Evolutionary conservation across 2,329 filamentous ascomycete genomes (phyloP), one percentile per base, ranked within the genome.

Genomic region (Ascochyta fabae): DNA sequence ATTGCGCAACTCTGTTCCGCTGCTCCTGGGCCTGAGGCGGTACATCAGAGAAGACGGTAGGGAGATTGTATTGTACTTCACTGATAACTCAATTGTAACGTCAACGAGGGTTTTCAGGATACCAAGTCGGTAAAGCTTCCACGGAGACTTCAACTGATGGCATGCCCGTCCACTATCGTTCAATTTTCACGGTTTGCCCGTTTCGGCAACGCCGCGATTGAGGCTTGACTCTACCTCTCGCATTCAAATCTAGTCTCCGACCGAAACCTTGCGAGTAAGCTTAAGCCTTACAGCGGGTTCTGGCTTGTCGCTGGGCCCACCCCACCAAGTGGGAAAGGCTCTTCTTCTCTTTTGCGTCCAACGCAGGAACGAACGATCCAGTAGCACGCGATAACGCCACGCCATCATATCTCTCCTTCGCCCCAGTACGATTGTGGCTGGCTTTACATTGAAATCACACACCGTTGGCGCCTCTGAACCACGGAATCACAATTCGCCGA

Each of bases 201-300:
- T 19, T n/a, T 41, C 40, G 40, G 24, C 46, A 44, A 23, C 40
- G 41, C 40, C 41, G 24, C 13, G 23, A n/a, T 24, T 22, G 24
- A 39, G 39, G 45, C 46, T 55, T 36, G 36, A 48, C 40, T 48
- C 23, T 35, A 35, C 40, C 46, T 29, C 41, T 36, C 35, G 34
- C 34, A 22, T 35, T 24, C 24, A 19, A 33, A 26, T 16, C 33
- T 36, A 40, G 27, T 35, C 26, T 8, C 5, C 19, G 9, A 35
- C 39, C 29, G 22, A 49, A 49, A 49, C 46, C 31, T 49, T 49
- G n/a, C 46, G 41, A 45, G 29, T 46, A 45, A 44, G 41, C 19
- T 41, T 49, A 35, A 35, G 41, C 38, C 46, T 41, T 44, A 41
- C 46, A 49, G 35, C 40, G 40, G 52, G 46, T 27, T 35, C 23